Evolutionary conservation across 257 asterid genomes (phyloP).

Genomic region (Jasminum sambac): DNA sequence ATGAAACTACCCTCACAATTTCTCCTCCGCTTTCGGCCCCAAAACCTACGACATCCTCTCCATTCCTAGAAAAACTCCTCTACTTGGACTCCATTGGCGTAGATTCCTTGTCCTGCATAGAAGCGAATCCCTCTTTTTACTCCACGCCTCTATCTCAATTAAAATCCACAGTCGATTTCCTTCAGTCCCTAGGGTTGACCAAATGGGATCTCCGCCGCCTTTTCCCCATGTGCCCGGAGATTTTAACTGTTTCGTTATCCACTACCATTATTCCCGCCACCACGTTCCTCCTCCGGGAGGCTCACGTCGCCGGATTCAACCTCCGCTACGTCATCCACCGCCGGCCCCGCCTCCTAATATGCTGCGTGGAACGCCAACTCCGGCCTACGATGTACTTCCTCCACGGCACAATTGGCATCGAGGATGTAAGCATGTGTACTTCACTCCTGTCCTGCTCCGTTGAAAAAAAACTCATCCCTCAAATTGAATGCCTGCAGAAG

Average conservation of each 20-base stretch:
- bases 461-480: constrained; percentile 72
- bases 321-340: constrained; percentile 80
- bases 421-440: constrained; percentile 56
- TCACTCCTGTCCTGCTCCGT: constrained; percentile 75
- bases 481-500: constrained; percentile 67
- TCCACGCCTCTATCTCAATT: constrained; percentile 59
- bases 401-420: constrained; percentile 74
- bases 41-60: constrained; percentile 20
- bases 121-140: constrained; percentile 53
- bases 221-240: constrained; percentile 80
- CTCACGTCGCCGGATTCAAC: constrained; percentile 43
- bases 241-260: constrained; percentile 49
- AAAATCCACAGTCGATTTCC: constrained; percentile 63
- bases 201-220: constrained; percentile 65
- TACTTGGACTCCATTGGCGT: constrained; percentile 80
- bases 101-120: constrained; percentile 66
- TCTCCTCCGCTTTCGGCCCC: constrained; percentile 29
- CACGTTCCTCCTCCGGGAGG: constrained; percentile 86
- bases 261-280: constrained; percentile 55
- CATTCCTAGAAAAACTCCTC: constrained; percentile 60
- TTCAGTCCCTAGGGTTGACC: constrained; percentile 54
- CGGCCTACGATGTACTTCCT: constrained; percentile 87
- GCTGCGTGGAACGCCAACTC: constrained; percentile 59
- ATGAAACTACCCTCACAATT: constrained; percentile 18
- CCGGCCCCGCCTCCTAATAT: constrained; percentile 74